Base-by-base conservation (phyloP, 352 stramenopile species). In the Hyaloperonospora brassicae region DNA sequence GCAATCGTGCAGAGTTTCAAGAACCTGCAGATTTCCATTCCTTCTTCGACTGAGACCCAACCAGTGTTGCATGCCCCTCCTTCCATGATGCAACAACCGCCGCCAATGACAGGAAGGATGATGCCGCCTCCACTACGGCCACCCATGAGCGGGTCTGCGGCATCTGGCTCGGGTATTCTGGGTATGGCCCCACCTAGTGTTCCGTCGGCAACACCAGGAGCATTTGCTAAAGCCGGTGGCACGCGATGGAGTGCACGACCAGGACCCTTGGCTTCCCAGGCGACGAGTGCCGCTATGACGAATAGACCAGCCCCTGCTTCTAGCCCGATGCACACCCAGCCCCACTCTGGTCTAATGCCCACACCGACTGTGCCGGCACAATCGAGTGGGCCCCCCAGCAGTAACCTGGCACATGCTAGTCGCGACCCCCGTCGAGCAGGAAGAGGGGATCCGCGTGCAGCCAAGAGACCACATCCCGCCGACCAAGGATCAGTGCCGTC, bases 1-100 rank as follows among this genome's bases (percentile, higher is more conserved):
- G 82, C 79, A 22, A 87, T 93, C 44, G 77, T 93, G 5, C 79
- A 93, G 64, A 85, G 76, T 52, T 90, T 89, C 60, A 93, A 90
- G 68, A 80, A 75, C 41, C 67, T 93, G 13, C 76, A 89, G 48
- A 93, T 93, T 47, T 64, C 79, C n/a, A 86, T 92, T 60, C 76
- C 75, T 23, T 71, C 74, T 5, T 60, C 79, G 1, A 62, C 68
- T 0, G 75, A 87, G 50, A 64, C 76, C 8, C 76, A 78, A 24
- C 57, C 80, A n/a, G 72, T 78, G 31, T 61, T 87, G 17, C 24
- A 87, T 12, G 66, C 65, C 9, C 57, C 62, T 43, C 57, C 59
- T 44, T 45, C 57, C 1, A 60, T 61, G 55, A 76, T 78, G 53
- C 59, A 64, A 24, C 73, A 83, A 36, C 57, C 50, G 8, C 39